These are phyloP conservation scores for Medicago truncatula DNA, from an alignment of 306 rosid species.

Conservation along the genomic window MtrunA17r5.0-ANR NC_053048.1:55410001-55410500, in stretches of 20 bases:
- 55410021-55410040: conserved; percentile 82
- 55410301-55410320: neutral
- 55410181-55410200: neutral
- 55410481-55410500: too few species aligned
- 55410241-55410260: neutral
- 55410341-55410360: too few species aligned
- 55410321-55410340: too few species aligned
- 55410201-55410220: neutral
- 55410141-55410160: conserved; percentile 61
- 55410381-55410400: too few species aligned
- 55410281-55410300: neutral
- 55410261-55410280: neutral
- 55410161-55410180: conserved; percentile 57
- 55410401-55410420: too few species aligned
- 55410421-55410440: too few species aligned
- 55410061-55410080: conserved; percentile 83
- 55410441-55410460: too few species aligned
- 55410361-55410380: too few species aligned
- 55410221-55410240: neutral
- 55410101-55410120: conserved; percentile 57
- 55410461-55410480: too few species aligned
- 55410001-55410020: conserved; percentile 69
- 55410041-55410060: conserved; percentile 76
- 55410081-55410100: conserved; percentile 82
- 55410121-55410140: conserved; percentile 73